phyloP scores from a whole-genome alignment of 768 basidiomycete genomes.

The Pisolithus sp. region DNA sequence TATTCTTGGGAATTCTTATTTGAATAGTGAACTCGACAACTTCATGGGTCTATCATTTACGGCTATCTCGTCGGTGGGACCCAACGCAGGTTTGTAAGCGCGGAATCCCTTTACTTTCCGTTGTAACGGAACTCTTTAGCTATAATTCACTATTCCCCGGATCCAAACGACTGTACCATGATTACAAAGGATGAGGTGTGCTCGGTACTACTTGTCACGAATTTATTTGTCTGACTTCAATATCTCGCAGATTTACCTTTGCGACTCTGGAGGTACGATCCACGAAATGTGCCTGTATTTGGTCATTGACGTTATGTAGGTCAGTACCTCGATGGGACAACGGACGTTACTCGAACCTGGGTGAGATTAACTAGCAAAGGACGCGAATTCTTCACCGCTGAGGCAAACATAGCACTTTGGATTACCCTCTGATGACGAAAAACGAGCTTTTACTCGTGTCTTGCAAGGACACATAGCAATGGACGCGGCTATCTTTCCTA shows the following conservation, averaged over 20 bases:
- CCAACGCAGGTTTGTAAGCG: conserved; percentile 72
- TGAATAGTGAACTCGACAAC: conserved; percentile 57
- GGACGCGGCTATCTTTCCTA: conserved; percentile 78
- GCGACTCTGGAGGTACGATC: conserved; percentile 76
- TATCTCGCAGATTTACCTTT: conserved; percentile 54
- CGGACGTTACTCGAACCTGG: conserved; percentile 89
- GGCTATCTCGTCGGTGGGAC: conserved; percentile 89
- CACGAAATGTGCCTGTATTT: neutral
- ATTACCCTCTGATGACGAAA: conserved; percentile 74
- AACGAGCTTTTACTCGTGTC: conserved; percentile 85
- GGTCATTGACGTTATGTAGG: conserved; percentile 30
- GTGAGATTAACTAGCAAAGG: conserved; percentile 32
- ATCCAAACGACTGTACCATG: conserved; percentile 62
- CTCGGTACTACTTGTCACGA: neutral
- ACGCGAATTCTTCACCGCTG: neutral
- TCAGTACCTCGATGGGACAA: conserved; percentile 91
- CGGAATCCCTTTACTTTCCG: neutral
- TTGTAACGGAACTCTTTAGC: conserved; percentile 36
- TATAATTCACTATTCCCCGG: conserved; percentile 90
- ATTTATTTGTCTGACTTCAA: conserved; percentile 29
- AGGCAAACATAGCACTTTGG: conserved; percentile 71
- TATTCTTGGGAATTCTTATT: neutral
- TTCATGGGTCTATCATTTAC: conserved; percentile 88
- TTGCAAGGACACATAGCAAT: conserved; percentile 89
- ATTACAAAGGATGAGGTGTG: conserved; percentile 70